A percentile compares a stretch with the other conserved stretches of the same genome.
These are phyloP conservation scores for Rubroboletus pulcherrimus DNA, from an alignment of 768 basidiomycete genomes.

Conservation along the genomic window DNA sequence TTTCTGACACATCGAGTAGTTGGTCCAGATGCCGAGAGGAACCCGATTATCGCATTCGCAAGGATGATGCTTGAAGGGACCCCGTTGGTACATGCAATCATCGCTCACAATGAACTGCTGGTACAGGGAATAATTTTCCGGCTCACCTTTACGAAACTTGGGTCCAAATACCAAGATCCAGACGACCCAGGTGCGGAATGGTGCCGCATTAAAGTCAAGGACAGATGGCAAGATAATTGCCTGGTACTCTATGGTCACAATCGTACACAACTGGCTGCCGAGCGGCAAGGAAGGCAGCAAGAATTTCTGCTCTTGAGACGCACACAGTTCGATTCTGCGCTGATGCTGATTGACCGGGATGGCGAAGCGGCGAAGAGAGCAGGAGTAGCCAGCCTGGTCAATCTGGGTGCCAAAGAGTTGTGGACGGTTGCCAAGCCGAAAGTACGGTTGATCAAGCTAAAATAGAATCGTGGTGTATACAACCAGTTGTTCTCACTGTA, in stretches of 20 bases:
- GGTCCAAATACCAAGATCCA: background rate
- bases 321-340: background rate
- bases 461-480: background rate
- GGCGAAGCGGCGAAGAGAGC: background rate
- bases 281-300: background rate
- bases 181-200: background rate
- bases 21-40: background rate
- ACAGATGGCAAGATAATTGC: background rate
- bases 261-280: background rate
- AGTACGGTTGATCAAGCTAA: background rate
- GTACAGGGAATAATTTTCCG: background rate
- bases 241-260: slow-evolving; percentile 1
- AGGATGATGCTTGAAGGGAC: background rate
- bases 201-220: background rate
- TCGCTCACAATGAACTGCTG: background rate
- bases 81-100: background rate
- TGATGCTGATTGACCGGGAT: background rate
- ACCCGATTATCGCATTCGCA: background rate
- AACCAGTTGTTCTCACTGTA: background rate
- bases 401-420: background rate
- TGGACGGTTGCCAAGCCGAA: background rate
- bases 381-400: slow-evolving; percentile 1
- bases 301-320: slow-evolving; percentile 2
- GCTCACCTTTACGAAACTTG: background rate
- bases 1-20: background rate